phyloP scores from a whole-genome alignment of 768 basidiomycete species.

The Suillus variegatus region DNA sequence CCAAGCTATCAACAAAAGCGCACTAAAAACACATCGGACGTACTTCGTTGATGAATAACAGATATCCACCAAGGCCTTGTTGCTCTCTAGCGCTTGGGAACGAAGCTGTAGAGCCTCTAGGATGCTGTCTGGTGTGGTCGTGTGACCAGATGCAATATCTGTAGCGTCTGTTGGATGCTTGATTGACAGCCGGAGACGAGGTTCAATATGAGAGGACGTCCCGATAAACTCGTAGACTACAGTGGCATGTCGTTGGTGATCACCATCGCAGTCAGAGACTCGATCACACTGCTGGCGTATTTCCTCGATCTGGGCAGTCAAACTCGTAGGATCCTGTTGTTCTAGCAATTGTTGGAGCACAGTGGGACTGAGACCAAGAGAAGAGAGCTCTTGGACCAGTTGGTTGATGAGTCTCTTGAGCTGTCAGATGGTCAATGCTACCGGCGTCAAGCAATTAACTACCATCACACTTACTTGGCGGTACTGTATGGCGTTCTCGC shows the following conservation, averaged over 20 bases:
- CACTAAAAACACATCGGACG: background rate
- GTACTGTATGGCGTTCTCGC: constrained; percentile 82
- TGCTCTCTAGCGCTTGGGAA: background rate
- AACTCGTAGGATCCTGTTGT: constrained; percentile 15
- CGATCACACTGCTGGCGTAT: constrained; percentile 5
- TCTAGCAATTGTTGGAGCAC: constrained; percentile 47
- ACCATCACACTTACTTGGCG: constrained; percentile 55
- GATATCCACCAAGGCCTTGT: background rate
- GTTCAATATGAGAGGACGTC: constrained; percentile 50
- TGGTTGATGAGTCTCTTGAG: constrained; percentile 90
- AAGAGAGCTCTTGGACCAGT: constrained; percentile 74
- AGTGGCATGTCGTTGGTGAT: constrained; percentile 14
- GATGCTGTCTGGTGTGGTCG: constrained; percentile 16
- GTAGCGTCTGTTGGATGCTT: constrained; percentile 15
- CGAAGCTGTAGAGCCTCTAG: constrained; percentile 10
- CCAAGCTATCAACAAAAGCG: background rate
- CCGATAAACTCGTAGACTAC: constrained; percentile 61
- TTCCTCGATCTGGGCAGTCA: background rate
- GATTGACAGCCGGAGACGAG: constrained; percentile 57
- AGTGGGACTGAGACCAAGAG: constrained; percentile 60
- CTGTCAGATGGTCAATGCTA: constrained; percentile 37
- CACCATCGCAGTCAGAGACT: background rate
- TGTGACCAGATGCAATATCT: constrained; percentile 1
- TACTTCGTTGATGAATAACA: background rate
- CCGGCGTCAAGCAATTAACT: no score